These are phyloP conservation scores for Ogataea corticis DNA, from an alignment of 805 yeast species.

Conservation along the genomic window DNA sequence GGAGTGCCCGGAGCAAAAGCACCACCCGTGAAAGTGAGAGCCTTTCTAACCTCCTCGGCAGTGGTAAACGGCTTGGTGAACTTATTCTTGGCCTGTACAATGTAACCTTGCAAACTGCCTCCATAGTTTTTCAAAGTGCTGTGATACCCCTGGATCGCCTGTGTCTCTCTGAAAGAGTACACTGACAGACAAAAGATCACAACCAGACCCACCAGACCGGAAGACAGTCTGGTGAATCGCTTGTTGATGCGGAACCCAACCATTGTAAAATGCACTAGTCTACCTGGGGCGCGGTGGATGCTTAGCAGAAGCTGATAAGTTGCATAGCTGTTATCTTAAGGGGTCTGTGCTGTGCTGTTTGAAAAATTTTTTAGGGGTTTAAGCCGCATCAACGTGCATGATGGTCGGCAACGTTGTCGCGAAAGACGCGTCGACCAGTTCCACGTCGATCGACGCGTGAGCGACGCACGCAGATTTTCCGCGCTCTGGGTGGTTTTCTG, in stretches of 20 bases:
- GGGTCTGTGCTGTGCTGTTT: conserved; percentile 3
- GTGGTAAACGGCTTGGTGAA: conserved; percentile 7
- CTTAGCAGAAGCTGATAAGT: too few relatives aligned
- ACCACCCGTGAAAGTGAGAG: conserved; percentile 16
- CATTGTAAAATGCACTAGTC: too few relatives aligned
- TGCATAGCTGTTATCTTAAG: conserved; percentile 1
- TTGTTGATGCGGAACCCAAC: conserved; percentile 16
- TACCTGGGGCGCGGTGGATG: too few relatives aligned
- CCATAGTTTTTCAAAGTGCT: conserved; percentile 12
- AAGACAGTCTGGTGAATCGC: conserved; percentile 19
- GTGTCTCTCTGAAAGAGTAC: conserved; percentile 14
- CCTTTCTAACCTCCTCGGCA: conserved; percentile 17
- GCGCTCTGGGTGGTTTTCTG: too few relatives aligned
- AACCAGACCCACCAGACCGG: conserved; percentile 14
- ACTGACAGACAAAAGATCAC: conserved; percentile 12
- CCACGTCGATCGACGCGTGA: conserved; percentile 10
- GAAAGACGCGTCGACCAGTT: not conserved
- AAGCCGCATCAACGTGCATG: not conserved
- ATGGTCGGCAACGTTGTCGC: not conserved
- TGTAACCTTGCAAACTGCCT: conserved; percentile 13
- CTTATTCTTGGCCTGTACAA: conserved; percentile 7
- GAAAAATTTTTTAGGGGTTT: not conserved
- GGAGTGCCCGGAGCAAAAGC: conserved; percentile 17
- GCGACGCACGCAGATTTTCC: too few relatives aligned
- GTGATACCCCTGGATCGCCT: conserved; percentile 14